Base-by-base conservation (phyloP, 2,329 filamentous ascomycete species). In the Pseudogymnoascus sp. region DNA sequence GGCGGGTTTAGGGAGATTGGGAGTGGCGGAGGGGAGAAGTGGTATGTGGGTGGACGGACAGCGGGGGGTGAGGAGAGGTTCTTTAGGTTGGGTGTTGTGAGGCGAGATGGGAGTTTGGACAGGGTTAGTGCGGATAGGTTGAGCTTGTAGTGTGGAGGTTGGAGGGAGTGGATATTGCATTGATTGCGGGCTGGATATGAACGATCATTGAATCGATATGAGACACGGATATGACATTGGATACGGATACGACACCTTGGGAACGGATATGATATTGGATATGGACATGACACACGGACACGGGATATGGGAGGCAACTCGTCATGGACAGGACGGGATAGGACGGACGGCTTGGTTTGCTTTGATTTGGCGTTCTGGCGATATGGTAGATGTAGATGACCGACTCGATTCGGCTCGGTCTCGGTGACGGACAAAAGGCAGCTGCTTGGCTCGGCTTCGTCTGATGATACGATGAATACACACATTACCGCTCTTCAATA, bases 21-120 rank as follows among this genome's bases (percentile, higher is more conserved):
- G 1, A 47, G 42, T 47, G 21, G 85, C 59, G 88, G 87, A 1
- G 82, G 84, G 1, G 89, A 92, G 67, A 91, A 90, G 76, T 91
- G 89, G 87, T 92, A 92, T 70, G 89, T 92, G 62, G 89, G 89
- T 21, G 89, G 89, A 5, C 78, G 88, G 71, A 92, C 89, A 28
- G 88, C 89, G 1, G 81, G 77, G 1, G 89, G 89, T n/a, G 89
- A 92, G 70, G 89, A 92, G 73, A 84, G 84, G 70, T 92, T 91
- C 76, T 92, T 92, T 75, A 91, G 91, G 77, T 77, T 92, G 50
- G 89, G 88, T 47, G 89, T 92, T 67, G 85, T 92, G 59, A 83
- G 86, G 72, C 78, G 88, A 63, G 85, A 90, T 63, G 80, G 85
- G 71, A 92, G 89, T 73, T 86, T 87, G 62, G 89, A 92, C 72